Evolutionary conservation across 179 eudicot genomes (phyloP).

Genomic region (Beta lomatogona): DNA sequence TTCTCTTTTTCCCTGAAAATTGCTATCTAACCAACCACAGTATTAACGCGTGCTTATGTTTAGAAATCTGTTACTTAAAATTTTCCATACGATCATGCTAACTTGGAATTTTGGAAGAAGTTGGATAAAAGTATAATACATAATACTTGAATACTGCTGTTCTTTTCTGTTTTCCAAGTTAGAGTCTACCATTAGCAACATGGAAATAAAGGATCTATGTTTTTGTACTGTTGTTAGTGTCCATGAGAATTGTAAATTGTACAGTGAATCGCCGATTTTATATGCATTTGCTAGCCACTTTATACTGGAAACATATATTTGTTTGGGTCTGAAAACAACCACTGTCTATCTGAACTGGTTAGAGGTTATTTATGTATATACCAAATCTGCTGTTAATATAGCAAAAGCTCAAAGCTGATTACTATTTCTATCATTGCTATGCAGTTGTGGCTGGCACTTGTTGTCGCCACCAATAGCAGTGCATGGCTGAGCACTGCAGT

Average conservation of each 20-base stretch:
- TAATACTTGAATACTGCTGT: no score
- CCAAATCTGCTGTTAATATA: neutral
- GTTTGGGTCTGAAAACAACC: no score
- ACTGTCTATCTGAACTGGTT: no score
- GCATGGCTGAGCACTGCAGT: conserved; percentile 87
- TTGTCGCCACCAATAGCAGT: conserved; percentile 73
- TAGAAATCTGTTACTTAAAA: neutral
- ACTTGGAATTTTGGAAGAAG: no score
- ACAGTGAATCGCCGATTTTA: neutral
- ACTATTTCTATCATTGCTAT: conserved; percentile 10
- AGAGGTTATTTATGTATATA: neutral
- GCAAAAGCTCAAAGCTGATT: neutral
- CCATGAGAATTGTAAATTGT: neutral
- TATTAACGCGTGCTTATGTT: neutral
- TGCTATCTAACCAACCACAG: no score
- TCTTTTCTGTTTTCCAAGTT: neutral
- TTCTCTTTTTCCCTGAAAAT: no score
- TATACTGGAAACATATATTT: no score
- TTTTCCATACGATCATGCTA: neutral
- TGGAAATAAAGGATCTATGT: no score
- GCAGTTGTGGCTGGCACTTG: conserved; percentile 87
- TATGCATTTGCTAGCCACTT: neutral
- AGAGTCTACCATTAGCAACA: no score
- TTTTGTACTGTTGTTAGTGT: neutral
- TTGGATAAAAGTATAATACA: no score